Evolutionary conservation across 75 land plant species (phyloP), one percentile per base, ranked within the genome.

Genomic region (Pinus albicaulis): DNA sequence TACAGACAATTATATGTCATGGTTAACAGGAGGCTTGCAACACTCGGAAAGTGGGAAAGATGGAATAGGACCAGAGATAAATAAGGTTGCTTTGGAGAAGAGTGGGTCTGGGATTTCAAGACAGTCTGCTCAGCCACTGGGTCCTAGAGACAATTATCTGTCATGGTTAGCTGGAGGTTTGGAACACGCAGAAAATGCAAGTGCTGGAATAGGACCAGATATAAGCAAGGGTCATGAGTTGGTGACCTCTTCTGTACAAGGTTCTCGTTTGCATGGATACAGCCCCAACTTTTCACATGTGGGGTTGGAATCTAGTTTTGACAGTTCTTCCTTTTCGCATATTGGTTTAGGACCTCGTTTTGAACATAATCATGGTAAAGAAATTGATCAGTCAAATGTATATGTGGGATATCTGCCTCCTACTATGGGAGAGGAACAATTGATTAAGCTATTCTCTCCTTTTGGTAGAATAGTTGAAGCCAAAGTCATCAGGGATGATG

Each of bases 321-420:
- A 66, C 19, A 31, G 48, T 0, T 2, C 31, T 31, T 19, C 48
- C 44, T 38, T 38, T 66, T 22, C 7, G 19, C 36, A 38, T 38
- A n/a, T 44, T 20, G 70, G 44, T 20, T 36, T 38, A 41, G 22
- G 70, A 34, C 34, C 48, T 34, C 34, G 22, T 66, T 36, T 17
- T 36, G 70, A 38, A 36, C 41, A 20, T 26, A 56, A 73, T 28
- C 68, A 23, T 53, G 31, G 31, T 36, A 84, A 87, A 44, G 83
- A 81, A 55, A 66, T 55, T 57, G 82, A 84, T 75, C 74, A 76
- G 20, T 59, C 84, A 48, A 85, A 82, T 66, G 78, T 88, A 5
- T 88, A 76, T 73, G 79, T 88, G 15, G 85, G 82, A 13, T 77
- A 82, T 71, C 81, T 88, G 34, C 87, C 90, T 41, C 75, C 48